Percentiles rank a stretch among this genome's conserved stretches.
phyloP scores from a whole-genome alignment of 75 land plant species.

The Azolla pinnata region DNA sequence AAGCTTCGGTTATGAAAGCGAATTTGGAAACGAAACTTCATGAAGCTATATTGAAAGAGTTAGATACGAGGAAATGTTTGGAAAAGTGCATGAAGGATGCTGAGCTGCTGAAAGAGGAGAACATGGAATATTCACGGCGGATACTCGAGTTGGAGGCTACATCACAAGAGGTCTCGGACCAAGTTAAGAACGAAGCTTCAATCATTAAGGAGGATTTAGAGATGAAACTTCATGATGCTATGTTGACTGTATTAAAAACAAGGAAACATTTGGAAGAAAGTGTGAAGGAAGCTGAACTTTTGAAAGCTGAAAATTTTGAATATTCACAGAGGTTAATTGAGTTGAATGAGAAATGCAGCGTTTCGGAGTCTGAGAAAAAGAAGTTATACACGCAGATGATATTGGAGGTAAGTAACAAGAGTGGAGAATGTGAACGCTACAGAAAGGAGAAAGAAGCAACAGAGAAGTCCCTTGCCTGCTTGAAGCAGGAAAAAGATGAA shows the following conservation, averaged over 20 bases:
- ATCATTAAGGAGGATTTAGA: background rate
- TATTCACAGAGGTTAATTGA: background rate
- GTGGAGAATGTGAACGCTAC: conserved; percentile 9
- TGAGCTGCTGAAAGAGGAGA: background rate
- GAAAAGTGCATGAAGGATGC: background rate
- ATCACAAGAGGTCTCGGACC: background rate
- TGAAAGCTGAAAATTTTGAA: background rate
- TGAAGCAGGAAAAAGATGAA: conserved; percentile 28
- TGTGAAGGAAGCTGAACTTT: background rate
- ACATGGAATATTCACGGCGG: background rate
- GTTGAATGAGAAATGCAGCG: background rate
- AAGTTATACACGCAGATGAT: background rate
- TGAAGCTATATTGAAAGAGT: background rate
- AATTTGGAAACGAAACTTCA: background rate
- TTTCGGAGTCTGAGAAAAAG: background rate
- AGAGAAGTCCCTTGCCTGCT: conserved; percentile 43
- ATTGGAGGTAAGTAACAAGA: background rate
- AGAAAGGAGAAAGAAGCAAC: conserved; percentile 37
- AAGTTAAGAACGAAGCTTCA: background rate
- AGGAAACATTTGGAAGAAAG: background rate
- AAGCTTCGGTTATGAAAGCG: background rate
- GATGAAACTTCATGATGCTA: no score
- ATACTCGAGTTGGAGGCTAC: no score
- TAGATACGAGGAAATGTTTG: background rate
- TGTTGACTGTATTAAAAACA: background rate